A percentile compares a stretch with the other conserved stretches of the same genome.
Conservation (phyloP, 2,329 filamentous ascomycete genomes). For the Mycogone perniciosa region DNA sequence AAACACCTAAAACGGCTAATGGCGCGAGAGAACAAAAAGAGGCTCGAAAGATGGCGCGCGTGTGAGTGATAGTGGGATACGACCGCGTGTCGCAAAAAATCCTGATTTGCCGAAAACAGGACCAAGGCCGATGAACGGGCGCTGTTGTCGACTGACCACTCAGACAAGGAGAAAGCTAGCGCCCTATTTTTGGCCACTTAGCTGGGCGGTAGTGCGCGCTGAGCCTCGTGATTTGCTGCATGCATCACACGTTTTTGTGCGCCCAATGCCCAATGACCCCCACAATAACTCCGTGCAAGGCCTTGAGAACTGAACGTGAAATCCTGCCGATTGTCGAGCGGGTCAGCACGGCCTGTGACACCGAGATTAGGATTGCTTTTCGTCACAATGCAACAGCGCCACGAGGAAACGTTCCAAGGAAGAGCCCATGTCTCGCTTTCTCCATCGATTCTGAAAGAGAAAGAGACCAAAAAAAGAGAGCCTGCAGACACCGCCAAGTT, state of each 20-base stretch:
- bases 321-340: background rate
- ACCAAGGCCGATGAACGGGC: background rate
- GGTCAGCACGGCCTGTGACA: constrained; percentile 4
- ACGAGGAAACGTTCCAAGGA: background rate
- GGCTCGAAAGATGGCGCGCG: no score
- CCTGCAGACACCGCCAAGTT: background rate
- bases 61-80: no score
- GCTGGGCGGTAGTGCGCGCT: constrained; percentile 3
- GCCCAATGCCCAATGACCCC: background rate
- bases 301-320: background rate
- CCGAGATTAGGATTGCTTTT: constrained; percentile 10
- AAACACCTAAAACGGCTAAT: no score
- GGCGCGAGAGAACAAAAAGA: no score
- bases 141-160: background rate
- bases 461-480: background rate
- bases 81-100: background rate
- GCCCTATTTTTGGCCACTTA: constrained; percentile 10
- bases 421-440: no score
- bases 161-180: background rate
- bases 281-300: background rate
- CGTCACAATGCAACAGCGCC: constrained; percentile 5
- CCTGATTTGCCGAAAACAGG: background rate
- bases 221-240: constrained; percentile 10
- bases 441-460: background rate
- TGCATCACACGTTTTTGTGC: background rate